Conservation (phyloP, 2,329 filamentous ascomycete species). For the Pseudohalonectria lignicola region DNA sequence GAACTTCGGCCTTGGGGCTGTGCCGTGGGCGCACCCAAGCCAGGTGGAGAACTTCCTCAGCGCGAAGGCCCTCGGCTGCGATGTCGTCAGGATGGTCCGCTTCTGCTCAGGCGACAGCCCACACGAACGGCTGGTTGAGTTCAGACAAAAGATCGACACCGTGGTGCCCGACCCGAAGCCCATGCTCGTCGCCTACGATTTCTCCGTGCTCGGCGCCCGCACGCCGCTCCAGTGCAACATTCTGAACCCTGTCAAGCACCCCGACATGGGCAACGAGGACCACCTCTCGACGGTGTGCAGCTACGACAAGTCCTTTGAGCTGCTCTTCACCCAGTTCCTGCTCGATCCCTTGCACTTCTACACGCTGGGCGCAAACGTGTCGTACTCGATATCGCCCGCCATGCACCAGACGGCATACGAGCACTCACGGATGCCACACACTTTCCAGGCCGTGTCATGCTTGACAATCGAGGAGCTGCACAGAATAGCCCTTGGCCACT, state of each 20-base stretch:
- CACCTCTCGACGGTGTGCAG: slow-evolving; percentile 39
- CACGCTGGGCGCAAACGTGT: slow-evolving; percentile 56
- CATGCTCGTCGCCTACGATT: slow-evolving; percentile 36
- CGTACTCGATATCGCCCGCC: slow-evolving; percentile 59
- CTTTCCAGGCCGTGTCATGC: slow-evolving; percentile 49
- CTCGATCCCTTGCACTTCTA: slow-evolving; percentile 58
- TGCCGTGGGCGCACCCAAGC: slow-evolving; percentile 42
- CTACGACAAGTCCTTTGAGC: slow-evolving; percentile 42
- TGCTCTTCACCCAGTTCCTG: slow-evolving; percentile 48
- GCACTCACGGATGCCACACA: slow-evolving; percentile 55
- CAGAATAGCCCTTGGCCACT: slow-evolving; percentile 42
- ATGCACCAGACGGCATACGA: slow-evolving; percentile 63
- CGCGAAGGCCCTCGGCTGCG: slow-evolving; percentile 45
- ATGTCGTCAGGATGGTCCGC: slow-evolving; percentile 50
- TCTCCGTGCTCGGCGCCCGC: slow-evolving; percentile 29
- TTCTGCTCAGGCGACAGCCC: slow-evolving; percentile 45
- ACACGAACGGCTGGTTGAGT: slow-evolving; percentile 32
- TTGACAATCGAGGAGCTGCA: slow-evolving; percentile 50
- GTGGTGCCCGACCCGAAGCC: slow-evolving; percentile 33
- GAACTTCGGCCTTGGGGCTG: slow-evolving; percentile 29
- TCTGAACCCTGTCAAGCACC: slow-evolving; percentile 41
- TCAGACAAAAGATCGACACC: slow-evolving; percentile 33
- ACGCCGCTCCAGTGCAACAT: slow-evolving; percentile 31
- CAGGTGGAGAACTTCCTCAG: slow-evolving; percentile 42
- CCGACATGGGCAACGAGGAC: slow-evolving; percentile 26